A percentile compares a stretch with the other conserved stretches of the same genome.
phyloP scores from a whole-genome alignment of 1,139 yeast species.

The Protomyces pachydermus region DNA sequence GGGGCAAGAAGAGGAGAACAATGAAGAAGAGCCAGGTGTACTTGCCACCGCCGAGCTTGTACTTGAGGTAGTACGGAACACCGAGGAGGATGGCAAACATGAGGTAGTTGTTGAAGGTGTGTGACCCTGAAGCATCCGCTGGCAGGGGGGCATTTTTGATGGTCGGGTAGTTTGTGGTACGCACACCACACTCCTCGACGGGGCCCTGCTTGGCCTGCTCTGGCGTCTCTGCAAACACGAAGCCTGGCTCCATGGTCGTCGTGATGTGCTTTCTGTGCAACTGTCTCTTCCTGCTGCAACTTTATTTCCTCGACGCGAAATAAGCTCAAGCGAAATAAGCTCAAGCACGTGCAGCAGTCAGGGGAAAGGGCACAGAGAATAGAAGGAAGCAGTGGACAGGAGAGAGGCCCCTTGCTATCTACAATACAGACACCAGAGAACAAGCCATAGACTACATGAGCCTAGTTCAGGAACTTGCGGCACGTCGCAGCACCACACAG shows the following conservation, averaged over 20 bases:
- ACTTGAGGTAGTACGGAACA: slow-evolving; percentile 60
- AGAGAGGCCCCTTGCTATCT: too few relatives aligned
- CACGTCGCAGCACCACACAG: slow-evolving; percentile 92
- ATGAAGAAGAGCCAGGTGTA: slow-evolving; percentile 55
- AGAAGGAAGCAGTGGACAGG: too few relatives aligned
- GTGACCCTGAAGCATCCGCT: slow-evolving; percentile 87
- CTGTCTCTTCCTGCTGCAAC: too few relatives aligned
- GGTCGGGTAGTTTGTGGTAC: slow-evolving; percentile 61
- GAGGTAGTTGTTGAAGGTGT: slow-evolving; percentile 63
- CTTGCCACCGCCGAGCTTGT: slow-evolving; percentile 69
- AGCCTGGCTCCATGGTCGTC: slow-evolving; percentile 21
- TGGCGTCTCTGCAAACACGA: slow-evolving; percentile 24
- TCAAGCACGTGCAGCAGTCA: too few relatives aligned
- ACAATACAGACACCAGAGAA: not conserved
- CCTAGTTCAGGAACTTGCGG: slow-evolving; percentile 76
- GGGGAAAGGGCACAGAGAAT: too few relatives aligned
- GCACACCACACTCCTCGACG: slow-evolving; percentile 45
- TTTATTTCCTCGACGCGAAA: too few relatives aligned
- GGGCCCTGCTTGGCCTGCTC: not conserved
- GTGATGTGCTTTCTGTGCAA: not conserved
- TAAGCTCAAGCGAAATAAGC: too few relatives aligned
- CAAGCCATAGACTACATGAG: not conserved
- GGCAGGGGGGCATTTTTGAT: slow-evolving; percentile 83
- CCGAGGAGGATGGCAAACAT: slow-evolving; percentile 51
- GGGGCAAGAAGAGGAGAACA: slow-evolving; percentile 57